Base-by-base conservation (phyloP, 352 stramenopile genomes). In the Phytophthora sansomeana region DNA sequence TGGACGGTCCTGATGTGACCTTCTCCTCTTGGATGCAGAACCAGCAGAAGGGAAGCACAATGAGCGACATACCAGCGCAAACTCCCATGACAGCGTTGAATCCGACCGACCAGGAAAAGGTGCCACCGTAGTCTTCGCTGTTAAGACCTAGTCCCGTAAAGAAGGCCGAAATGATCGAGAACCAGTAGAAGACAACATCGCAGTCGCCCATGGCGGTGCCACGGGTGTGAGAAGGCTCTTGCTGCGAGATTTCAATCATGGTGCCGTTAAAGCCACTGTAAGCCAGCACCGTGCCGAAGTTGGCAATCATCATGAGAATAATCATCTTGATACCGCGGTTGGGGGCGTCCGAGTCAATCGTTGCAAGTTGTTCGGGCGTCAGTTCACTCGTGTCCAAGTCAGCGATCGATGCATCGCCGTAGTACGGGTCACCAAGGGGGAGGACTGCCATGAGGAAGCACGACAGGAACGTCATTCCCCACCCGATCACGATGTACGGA, bases 401-500 rank as follows among this genome's bases (percentile, higher is more conserved):
- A 17, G 63, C 58, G 21, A 85, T 69, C 10, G 75, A 67, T n/a
- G 50, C 39, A 32, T 81, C 71, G 3, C 61, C 30, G 58, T 85
- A 89, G 68, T 87, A 89, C 39, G 78, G 77, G 3, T 83, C 65
- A 11, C 74, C 76, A 24, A 89, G 53, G 35, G 80, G 75, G 29
- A 83, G 46, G 11, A 78, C 66, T 0, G 77, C 75, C 80, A 87
- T 86, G 57, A 83, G 38, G 16, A 87, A 65, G 16, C 80, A 81
- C 11, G 58, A 48, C 8, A 78, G 7, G 50, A 75, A 76, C 4
- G 72, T 70, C 55, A 87, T 72, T 26, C 35, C 52, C 81, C 80
- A 90, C 17, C 90, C 90, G 36, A 91, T 60, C 21, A 90, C 74
- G 51, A 96, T 86, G 65, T 97, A 97, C 33, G 89, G 81, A 10